Conservation (phyloP, 169 alveolate species). For the Toxoplasma gondii region DNA sequence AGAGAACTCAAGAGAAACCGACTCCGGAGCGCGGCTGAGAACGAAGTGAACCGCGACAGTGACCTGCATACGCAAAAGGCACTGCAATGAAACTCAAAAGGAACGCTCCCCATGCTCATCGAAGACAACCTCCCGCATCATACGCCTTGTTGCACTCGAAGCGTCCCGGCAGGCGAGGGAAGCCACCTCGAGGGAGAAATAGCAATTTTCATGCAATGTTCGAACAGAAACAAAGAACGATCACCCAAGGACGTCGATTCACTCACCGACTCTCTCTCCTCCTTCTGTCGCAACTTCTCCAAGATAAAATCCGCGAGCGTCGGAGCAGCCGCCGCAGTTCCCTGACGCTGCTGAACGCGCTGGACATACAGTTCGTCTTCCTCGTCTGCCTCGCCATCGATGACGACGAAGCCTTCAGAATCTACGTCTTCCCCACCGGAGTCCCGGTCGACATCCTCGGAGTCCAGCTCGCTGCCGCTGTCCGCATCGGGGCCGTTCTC, state of each 20-base stretch:
- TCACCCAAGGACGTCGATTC: no score
- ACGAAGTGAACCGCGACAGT: no score
- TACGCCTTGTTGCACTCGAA: no score
- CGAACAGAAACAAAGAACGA: background rate
- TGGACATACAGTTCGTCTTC: conserved; percentile 36
- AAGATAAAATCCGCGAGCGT: conserved; percentile 11
- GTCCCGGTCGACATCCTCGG: background rate
- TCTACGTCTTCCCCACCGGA: conserved; percentile 36
- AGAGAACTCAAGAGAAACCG: background rate
- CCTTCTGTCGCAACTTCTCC: conserved; percentile 6
- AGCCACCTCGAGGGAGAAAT: no score
- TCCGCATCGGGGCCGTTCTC: conserved; percentile 25
- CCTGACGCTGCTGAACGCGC: conserved; percentile 14
- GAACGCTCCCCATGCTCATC: no score
- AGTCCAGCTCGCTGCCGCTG: background rate
- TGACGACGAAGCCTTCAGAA: conserved; percentile 41
- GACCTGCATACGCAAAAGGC: no score
- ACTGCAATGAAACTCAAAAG: no score
- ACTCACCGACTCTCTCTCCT: background rate
- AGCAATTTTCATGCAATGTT: no score
- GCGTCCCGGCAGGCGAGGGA: no score
- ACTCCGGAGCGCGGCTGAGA: background rate
- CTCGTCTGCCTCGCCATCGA: conserved; percentile 33
- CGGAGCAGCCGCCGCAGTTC: conserved; percentile 9
- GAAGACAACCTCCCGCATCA: no score